Base-by-base conservation (phyloP, 139 green algal species). In the Dunaliella primolecta region DNA sequence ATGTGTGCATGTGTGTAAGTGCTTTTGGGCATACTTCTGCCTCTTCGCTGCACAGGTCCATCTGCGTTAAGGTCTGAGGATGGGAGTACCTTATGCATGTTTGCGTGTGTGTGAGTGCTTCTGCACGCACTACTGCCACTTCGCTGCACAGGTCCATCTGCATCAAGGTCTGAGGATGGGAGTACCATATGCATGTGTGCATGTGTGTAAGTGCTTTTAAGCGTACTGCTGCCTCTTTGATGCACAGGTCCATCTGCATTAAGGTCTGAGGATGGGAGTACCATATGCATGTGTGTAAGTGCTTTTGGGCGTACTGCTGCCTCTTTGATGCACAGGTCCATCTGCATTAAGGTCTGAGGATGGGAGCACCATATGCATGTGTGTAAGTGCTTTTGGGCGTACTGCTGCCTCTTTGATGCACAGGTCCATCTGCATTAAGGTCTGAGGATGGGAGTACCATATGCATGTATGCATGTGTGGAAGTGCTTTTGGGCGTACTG, bases 141-240 rank as follows among this genome's bases (percentile, higher is more conserved):
- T 92, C 85, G 24, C 38, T 78, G 23, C 90, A 88, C 56, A 97
- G 84, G 87, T 98, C 95, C 46, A 93, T 84, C 94, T 96, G 89
- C 30, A 79, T 3, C 3, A 34, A 11, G n/a, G n/a, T n/a, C n/a
- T n/a, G n/a, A n/a, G n/a, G n/a, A n/a, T n/a, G n/a, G 7, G 37
- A 3, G 11, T 64, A 33, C 25, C 2, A 7, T 34, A 71, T 24
- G 31, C 56, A 27, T 31, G 84, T 35, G 20, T 36, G 0, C 3
- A 24, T n/a, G n/a, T n/a, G n/a, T n/a, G n/a, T n/a, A n/a, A n/a
- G n/a, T 0, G 75, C 78, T 81, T 94, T 83, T 0, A 92, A 85
- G 2, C 78, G 81, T 3, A 31, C 36, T 57, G 95, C 64, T 33
- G 93, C 87, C 55, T 87, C 84, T 32, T 92, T 84, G 25, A 36